Evolutionary conservation across 129 eudicot genomes (phyloP).

Genomic region (Dittrichia graveolens): DNA sequence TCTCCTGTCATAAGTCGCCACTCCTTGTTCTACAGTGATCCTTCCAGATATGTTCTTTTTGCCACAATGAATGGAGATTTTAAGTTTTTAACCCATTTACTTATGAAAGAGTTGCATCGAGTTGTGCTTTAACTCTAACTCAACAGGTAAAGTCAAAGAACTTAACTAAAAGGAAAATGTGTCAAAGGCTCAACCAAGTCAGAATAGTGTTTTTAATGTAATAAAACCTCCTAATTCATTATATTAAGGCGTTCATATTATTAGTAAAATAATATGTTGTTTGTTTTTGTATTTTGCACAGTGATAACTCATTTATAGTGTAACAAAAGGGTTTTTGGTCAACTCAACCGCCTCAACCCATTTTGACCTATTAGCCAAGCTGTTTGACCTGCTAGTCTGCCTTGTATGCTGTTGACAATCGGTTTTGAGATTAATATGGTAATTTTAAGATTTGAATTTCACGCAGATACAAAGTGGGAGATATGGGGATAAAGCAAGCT

Average conservation of each 20-base stretch:
- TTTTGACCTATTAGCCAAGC: background rate
- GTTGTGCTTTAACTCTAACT: background rate
- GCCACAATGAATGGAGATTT: background rate
- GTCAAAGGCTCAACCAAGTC: background rate
- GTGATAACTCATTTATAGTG: too few relatives aligned
- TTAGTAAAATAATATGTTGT: background rate
- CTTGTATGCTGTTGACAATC: background rate
- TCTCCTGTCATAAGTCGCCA: background rate
- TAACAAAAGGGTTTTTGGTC: too few relatives aligned
- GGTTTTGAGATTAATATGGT: background rate
- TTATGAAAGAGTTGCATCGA: background rate
- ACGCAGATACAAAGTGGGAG: slow-evolving; percentile 67
- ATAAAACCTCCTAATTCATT: background rate
- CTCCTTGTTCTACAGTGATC: background rate
- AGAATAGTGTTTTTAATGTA: background rate
- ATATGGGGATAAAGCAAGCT: slow-evolving; percentile 68
- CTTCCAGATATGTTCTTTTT: background rate
- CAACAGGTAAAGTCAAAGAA: background rate
- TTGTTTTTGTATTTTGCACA: background rate
- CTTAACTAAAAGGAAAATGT: background rate
- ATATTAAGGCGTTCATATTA: background rate
- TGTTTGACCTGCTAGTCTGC: background rate
- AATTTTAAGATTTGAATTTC: slow-evolving; percentile 5
- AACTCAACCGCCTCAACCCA: too few relatives aligned
- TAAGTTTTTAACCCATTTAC: background rate